Conservation (phyloP, 2,329 filamentous ascomycete genomes). For the Trichoderma citrinoviride region DNA sequence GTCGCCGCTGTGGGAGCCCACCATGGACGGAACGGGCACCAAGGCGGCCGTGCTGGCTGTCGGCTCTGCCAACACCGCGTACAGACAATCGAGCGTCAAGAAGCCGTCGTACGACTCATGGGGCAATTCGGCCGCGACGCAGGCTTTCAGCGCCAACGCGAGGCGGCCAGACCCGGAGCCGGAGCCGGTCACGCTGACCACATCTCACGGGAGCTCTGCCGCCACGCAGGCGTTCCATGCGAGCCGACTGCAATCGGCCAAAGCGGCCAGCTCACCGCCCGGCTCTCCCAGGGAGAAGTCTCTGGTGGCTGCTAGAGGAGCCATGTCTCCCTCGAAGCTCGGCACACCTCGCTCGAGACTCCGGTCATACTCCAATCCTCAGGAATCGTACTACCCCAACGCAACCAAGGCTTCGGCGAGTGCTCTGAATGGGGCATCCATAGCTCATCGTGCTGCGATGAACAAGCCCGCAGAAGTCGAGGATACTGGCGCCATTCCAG, state of each 20-base stretch:
- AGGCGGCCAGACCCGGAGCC: slow-evolving; percentile 24
- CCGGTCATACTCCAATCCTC: slow-evolving; percentile 26
- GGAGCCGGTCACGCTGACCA: slow-evolving; percentile 24
- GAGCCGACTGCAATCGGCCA: slow-evolving; percentile 33
- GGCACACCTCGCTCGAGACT: slow-evolving; percentile 64
- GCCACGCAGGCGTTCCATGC: slow-evolving; percentile 41
- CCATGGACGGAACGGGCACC: slow-evolving; percentile 63
- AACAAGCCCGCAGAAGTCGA: slow-evolving; percentile 46
- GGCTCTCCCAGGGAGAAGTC: slow-evolving; percentile 60
- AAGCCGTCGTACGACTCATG: slow-evolving; percentile 36
- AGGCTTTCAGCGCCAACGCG: slow-evolving; percentile 52
- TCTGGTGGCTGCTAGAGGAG: slow-evolving; percentile 71
- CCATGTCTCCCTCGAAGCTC: slow-evolving; percentile 61
- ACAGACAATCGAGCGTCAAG: slow-evolving; percentile 28
- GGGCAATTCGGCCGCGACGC: slow-evolving; percentile 68
- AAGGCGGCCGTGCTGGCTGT: slow-evolving; percentile 71
- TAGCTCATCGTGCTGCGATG: slow-evolving; percentile 57
- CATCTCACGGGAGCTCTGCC: slow-evolving; percentile 30
- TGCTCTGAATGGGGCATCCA: slow-evolving; percentile 70
- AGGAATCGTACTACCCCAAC: slow-evolving; percentile 24
- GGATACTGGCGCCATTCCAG: slow-evolving; percentile 65
- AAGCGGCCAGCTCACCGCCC: slow-evolving; percentile 25
- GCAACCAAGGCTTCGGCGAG: slow-evolving; percentile 56
- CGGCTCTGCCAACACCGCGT: slow-evolving; percentile 37
- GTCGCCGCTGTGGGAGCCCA: slow-evolving; percentile 58